These are phyloP conservation scores for Sarocladium oryzae DNA, from an alignment of 2,329 filamentous ascomycete species.

Conservation along the genomic window DNA sequence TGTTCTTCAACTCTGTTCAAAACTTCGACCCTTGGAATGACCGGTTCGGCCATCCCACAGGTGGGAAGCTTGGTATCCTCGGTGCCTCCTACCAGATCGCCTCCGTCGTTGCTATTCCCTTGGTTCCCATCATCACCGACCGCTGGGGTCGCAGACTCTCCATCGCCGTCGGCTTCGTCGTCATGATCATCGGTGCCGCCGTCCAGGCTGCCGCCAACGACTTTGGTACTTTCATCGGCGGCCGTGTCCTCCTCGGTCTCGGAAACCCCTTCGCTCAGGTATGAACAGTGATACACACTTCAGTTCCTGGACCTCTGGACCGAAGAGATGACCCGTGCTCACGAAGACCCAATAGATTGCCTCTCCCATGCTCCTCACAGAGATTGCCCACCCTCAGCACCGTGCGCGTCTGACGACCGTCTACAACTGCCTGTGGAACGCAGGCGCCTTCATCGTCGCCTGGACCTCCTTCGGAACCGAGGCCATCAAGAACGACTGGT, in stretches of 20 bases:
- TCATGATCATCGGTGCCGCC: conserved; percentile 38
- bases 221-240: conserved; percentile 32
- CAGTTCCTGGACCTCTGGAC: no score
- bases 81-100: conserved; percentile 46
- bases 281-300: no score
- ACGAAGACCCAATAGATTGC: conserved; percentile 31
- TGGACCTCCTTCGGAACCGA: conserved; percentile 59
- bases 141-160: conserved; percentile 34
- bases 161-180: conserved; percentile 35
- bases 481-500: conserved; percentile 53
- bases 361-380: conserved; percentile 57
- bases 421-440: conserved; percentile 63
- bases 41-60: conserved; percentile 36
- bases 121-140: conserved; percentile 39
- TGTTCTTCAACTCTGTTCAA: conserved; percentile 53
- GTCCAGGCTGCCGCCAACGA: conserved; percentile 30
- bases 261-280: conserved; percentile 55
- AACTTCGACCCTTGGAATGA: conserved; percentile 46
- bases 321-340: no score
- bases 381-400: conserved; percentile 62
- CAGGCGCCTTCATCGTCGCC: conserved; percentile 49
- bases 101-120: conserved; percentile 38
- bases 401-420: conserved; percentile 57
- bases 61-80: conserved; percentile 38
- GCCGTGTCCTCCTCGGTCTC: conserved; percentile 45